Evolutionary conservation across 2,329 filamentous ascomycete genomes (phyloP).

Genomic region (Sclerotinia trifoliorum): DNA sequence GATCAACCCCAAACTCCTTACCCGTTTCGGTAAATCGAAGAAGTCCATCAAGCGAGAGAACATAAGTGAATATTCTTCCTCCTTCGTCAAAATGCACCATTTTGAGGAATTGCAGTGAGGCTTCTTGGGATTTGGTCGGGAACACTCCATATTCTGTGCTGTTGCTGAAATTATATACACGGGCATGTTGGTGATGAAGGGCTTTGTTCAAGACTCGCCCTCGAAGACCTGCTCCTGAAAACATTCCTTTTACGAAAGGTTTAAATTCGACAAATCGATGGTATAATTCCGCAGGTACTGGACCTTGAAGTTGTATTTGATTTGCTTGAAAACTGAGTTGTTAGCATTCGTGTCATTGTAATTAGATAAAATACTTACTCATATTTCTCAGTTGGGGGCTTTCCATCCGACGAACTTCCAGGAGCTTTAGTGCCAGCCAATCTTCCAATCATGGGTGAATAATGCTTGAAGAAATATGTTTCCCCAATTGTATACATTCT

Average conservation of each 20-base stretch:
- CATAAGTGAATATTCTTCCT: constrained; percentile 85
- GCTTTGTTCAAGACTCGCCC: constrained; percentile 80
- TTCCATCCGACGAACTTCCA: constrained; percentile 51
- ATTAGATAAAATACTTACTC: constrained; percentile 56
- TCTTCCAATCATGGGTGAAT: constrained; percentile 83
- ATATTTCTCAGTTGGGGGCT: constrained; percentile 63
- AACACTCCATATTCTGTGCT: constrained; percentile 72
- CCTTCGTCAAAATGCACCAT: constrained; percentile 85
- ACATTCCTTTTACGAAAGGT: constrained; percentile 87
- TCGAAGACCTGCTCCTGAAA: constrained; percentile 71
- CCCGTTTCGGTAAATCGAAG: constrained; percentile 94
- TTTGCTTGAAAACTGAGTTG: constrained; percentile 79
- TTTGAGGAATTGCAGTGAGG: constrained; percentile 78
- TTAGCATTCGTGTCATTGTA: constrained; percentile 24
- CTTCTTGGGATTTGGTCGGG: constrained; percentile 62
- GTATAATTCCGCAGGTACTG: constrained; percentile 76
- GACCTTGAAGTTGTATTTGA: constrained; percentile 82
- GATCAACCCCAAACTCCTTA: constrained; percentile 90
- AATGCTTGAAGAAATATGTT: constrained; percentile 75
- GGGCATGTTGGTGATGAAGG: constrained; percentile 83
- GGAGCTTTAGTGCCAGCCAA: constrained; percentile 71
- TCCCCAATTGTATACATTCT: constrained; percentile 79
- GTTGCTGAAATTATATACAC: constrained; percentile 85
- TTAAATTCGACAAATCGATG: constrained; percentile 93
- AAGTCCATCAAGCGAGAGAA: constrained; percentile 81